These are phyloP conservation scores for Pythium plurisporium DNA, from an alignment of 352 stramenopile species.

Conservation along the genomic window DNA sequence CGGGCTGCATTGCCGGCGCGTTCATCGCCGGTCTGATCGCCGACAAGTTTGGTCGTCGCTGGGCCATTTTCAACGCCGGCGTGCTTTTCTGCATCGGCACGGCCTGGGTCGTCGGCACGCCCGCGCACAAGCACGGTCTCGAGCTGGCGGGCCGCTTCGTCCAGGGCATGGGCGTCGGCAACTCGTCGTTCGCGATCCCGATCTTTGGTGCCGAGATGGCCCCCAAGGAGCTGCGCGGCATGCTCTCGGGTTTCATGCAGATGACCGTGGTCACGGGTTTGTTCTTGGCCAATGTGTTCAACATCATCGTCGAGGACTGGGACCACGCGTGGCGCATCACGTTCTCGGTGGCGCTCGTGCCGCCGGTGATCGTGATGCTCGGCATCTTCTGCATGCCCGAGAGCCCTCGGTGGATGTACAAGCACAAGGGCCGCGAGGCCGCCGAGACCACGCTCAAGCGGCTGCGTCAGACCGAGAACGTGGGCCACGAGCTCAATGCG, in stretches of 20 bases:
- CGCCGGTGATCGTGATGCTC: conserved; percentile 35
- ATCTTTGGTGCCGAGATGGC: conserved; percentile 39
- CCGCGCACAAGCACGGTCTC: conserved; percentile 14
- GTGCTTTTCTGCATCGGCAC: conserved; percentile 35
- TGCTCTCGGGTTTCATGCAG: conserved; percentile 35
- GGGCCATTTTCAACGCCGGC: conserved; percentile 27
- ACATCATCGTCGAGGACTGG: conserved; percentile 20
- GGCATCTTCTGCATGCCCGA: conserved; percentile 43
- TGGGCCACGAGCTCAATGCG: conserved; percentile 29
- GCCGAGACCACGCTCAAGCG: conserved; percentile 24
- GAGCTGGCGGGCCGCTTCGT: conserved; percentile 26
- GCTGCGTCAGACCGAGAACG: conserved; percentile 25
- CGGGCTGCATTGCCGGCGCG: conserved; percentile 38
- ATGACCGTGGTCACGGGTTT: conserved; percentile 35
- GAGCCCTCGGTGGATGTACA: conserved; percentile 42
- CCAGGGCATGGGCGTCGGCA: conserved; percentile 36
- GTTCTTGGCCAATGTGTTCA: conserved; percentile 34
- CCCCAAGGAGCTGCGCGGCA: conserved; percentile 31
- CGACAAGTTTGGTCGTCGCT: conserved; percentile 31
- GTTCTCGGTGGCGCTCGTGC: conserved; percentile 23
- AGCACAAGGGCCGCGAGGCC: conserved; percentile 29
- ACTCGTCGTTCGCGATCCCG: conserved; percentile 38
- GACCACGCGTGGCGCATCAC: conserved; percentile 29
- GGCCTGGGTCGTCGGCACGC: conserved; percentile 21
- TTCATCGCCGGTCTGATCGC: conserved; percentile 26